Evolutionary conservation across 257 asterid genomes (phyloP), one percentile per base, ranked within the genome.

Genomic region (Nicotiana otophora): DNA sequence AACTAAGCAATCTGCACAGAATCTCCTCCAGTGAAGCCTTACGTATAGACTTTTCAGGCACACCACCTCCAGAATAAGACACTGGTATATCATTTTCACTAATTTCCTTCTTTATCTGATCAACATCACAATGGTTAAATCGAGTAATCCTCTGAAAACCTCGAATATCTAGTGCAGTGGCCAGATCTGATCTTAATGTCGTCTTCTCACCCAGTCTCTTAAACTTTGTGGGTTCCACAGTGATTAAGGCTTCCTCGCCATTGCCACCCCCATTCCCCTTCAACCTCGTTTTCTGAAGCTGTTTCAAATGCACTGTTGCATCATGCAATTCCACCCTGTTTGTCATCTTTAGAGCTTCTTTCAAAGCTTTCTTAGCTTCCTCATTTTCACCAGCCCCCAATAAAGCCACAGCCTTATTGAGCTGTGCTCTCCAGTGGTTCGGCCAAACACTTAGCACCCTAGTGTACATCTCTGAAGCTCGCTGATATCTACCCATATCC

Each of bases 381-480:
- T 96, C 98, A 42, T 92, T 91, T 84, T 96, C 98, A 57, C 98
- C 97, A 39, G 99, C 99, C 54, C 98, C 98, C 54, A 96, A 87
- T 88, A 93, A 86, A 20, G 98, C 91, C 61, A 96, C 98, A 5
- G 99, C 97, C 84, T 96, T 94, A 77, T 96, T 96, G 46, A 96
- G 91, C 88, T 94, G 99, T 5, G 98, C 99, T 88, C 95, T 92
- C 99, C 99, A 94, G 78, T 96, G 99, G 81, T 91, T 93, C 1
- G 99, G 98, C 92, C 97, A 94, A 36, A 96, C 99, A 3, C 92
- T 92, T 89, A 96, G 83, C 80, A 96, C 99, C 87, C 99, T 85
- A 28, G 98, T 90, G 75, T 94, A 94, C 99, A 96, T 96, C 90
- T 96, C 99, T 0, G 98, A 96, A 9, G 99, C 99, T 88, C 98